Percentiles rank a stretch among this genome's conserved stretches.
Evolutionary conservation across 2,329 filamentous ascomycete genomes (phyloP).

Genomic region (Penicillium sp.): DNA sequence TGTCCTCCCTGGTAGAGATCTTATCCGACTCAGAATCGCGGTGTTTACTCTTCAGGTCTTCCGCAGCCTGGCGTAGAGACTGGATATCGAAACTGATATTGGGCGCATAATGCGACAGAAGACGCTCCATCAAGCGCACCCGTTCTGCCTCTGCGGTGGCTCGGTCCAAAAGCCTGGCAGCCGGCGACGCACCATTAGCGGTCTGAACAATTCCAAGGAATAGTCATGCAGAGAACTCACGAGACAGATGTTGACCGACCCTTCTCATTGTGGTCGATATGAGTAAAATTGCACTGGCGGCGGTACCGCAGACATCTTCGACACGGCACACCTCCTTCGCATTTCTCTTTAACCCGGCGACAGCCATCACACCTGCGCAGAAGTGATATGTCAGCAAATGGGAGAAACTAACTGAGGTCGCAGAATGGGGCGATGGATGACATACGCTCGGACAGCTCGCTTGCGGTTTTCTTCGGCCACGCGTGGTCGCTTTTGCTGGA

Average conservation of each 20-base stretch:
- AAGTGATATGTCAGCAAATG: slow-evolving; percentile 13
- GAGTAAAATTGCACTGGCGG: slow-evolving; percentile 50
- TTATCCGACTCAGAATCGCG: slow-evolving; percentile 32
- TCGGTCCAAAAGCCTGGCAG: slow-evolving; percentile 29
- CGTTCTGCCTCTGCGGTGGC: slow-evolving; percentile 36
- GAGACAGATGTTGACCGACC: slow-evolving; percentile 32
- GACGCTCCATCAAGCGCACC: slow-evolving; percentile 46
- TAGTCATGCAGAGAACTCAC: slow-evolving; percentile 22
- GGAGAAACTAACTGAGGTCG: neutral
- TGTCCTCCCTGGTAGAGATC: slow-evolving; percentile 30
- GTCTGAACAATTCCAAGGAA: neutral
- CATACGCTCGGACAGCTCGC: slow-evolving; percentile 41
- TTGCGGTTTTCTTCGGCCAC: slow-evolving; percentile 43
- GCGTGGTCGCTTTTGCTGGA: slow-evolving; percentile 38
- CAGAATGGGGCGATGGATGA: neutral
- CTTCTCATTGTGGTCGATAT: slow-evolving; percentile 36
- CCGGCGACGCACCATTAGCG: slow-evolving; percentile 3
- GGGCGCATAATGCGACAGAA: slow-evolving; percentile 49
- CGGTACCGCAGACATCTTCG: slow-evolving; percentile 52
- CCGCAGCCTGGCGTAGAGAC: slow-evolving; percentile 43
- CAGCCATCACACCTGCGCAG: slow-evolving; percentile 52
- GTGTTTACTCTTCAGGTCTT: slow-evolving; percentile 43
- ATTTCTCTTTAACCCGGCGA: slow-evolving; percentile 55
- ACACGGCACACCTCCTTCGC: slow-evolving; percentile 54
- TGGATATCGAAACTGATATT: slow-evolving; percentile 43